Percentiles rank a stretch among this genome's conserved stretches.
These are phyloP conservation scores for Metarhizium brunneum DNA, from an alignment of 2,329 filamentous ascomycete genomes.

Conservation along the genomic window DNA sequence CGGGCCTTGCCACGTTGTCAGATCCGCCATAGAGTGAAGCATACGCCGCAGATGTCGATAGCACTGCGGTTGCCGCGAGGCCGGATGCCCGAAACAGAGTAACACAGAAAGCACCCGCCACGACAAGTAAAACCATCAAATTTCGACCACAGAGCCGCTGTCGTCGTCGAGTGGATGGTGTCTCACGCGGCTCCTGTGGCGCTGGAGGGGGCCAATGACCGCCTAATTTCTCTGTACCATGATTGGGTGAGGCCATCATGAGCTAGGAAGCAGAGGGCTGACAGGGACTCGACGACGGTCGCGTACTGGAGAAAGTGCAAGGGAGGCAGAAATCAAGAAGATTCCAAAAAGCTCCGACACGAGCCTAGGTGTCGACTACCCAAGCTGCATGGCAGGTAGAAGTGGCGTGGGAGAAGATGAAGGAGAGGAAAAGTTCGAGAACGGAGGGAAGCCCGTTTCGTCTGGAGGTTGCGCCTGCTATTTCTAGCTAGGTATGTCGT, in stretches of 20 bases:
- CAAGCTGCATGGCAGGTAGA: slow-evolving; percentile 1
- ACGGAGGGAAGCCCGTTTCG: neutral
- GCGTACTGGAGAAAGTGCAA: neutral
- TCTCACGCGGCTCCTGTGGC: neutral
- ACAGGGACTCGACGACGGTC: neutral
- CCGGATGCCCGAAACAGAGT: slow-evolving; percentile 10
- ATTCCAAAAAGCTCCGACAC: neutral
- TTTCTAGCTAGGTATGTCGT: neutral
- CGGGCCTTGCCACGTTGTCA: slow-evolving; percentile 1
- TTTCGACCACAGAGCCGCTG: slow-evolving; percentile 4
- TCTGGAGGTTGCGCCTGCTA: neutral
- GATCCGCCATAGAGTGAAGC: slow-evolving; percentile 2
- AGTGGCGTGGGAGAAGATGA: neutral
- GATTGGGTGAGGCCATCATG: slow-evolving; percentile 7
- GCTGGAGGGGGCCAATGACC: neutral
- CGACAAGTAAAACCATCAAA: slow-evolving; percentile 7
- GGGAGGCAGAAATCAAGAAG: neutral
- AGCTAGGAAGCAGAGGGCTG: neutral
- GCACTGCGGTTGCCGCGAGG: slow-evolving; percentile 7
- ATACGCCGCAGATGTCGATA: slow-evolving; percentile 8
- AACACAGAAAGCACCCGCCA: slow-evolving; percentile 7
- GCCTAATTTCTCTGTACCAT: neutral
- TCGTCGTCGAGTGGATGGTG: neutral
- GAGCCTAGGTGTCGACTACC: neutral
- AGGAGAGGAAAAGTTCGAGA: neutral